Conservation (phyloP, 495 filamentous ascomycete genomes). For the Neurospora intermedia region DNA sequence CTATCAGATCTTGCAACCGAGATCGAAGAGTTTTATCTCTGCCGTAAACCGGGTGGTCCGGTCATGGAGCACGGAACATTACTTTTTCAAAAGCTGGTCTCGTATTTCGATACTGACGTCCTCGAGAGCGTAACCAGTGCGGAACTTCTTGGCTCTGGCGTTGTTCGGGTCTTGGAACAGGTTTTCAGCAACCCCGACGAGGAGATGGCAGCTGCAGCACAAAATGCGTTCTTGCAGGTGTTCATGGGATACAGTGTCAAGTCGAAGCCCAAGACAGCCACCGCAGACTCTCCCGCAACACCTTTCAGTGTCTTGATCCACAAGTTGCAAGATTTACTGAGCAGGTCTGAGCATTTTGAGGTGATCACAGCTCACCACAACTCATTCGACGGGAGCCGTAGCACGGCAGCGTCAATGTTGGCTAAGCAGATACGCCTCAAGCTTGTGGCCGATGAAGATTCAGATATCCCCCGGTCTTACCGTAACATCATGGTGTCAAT, state of each 20-base stretch:
- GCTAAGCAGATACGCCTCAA: conserved; percentile 90
- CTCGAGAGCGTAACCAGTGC: conserved; percentile 95
- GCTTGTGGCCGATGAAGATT: conserved; percentile 80
- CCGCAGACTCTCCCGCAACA: conserved; percentile 55
- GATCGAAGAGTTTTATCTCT: conserved; percentile 58
- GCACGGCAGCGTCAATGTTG: conserved; percentile 89
- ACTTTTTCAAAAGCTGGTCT: conserved; percentile 67
- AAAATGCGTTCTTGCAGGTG: conserved; percentile 81
- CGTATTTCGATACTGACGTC: conserved; percentile 79
- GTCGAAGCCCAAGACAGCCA: conserved; percentile 51
- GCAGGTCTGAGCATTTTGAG: conserved; percentile 95
- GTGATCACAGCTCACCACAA: conserved; percentile 93
- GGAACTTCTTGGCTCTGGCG: conserved; percentile 79
- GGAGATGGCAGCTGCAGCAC: conserved; percentile 46
- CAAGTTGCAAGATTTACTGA: conserved; percentile 91
- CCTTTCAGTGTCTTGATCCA: conserved; percentile 86
- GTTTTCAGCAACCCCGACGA: conserved; percentile 64
- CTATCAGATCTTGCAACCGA: conserved; percentile 61
- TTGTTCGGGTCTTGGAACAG: conserved; percentile 72
- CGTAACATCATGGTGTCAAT: conserved; percentile 96
- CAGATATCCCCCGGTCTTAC: conserved; percentile 74
- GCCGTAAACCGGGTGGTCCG: conserved; percentile 28
- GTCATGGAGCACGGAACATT: conserved; percentile 43
- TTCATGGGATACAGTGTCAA: conserved; percentile 72
- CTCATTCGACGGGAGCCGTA: conserved; percentile 81